A percentile compares a stretch with the other conserved stretches of the same genome.
phyloP scores from a whole-genome alignment of 208 protist genomes.

The Paratrypanosoma confusum region DNA sequence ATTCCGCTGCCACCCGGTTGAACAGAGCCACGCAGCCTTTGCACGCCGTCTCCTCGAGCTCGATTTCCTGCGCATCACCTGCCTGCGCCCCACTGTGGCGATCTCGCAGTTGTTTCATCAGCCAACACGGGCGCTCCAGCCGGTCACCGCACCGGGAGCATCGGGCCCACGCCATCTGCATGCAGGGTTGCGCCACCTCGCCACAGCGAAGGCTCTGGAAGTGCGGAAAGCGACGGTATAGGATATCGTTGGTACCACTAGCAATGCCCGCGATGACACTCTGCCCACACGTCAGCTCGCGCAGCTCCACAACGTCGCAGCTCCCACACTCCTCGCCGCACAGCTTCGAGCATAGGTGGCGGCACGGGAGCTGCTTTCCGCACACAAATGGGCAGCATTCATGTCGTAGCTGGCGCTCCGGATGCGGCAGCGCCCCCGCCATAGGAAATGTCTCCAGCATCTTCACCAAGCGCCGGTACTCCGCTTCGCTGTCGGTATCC shows the following conservation, averaged over 20 bases:
- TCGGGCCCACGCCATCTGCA: slow-evolving; percentile 30
- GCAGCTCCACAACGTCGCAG: slow-evolving; percentile 57
- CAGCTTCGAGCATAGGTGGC: slow-evolving; percentile 48
- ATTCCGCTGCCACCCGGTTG: slow-evolving; percentile 61
- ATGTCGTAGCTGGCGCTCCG: no score
- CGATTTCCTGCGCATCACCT: slow-evolving; percentile 3
- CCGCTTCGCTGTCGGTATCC: no score
- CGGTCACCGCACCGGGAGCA: slow-evolving; percentile 61
- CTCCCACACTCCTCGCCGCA: slow-evolving; percentile 62
- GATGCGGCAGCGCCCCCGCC: no score
- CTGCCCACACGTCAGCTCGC: slow-evolving; percentile 70
- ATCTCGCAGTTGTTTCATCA: slow-evolving; percentile 11
- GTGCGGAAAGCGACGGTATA: slow-evolving; percentile 50
- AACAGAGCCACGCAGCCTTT: slow-evolving; percentile 60
- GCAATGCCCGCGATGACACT: slow-evolving; percentile 57
- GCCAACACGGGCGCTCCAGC: slow-evolving; percentile 36
- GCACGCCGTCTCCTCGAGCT: slow-evolving; percentile 43
- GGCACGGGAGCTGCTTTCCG: slow-evolving; percentile 35
- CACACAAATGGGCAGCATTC: slow-evolving; percentile 68
- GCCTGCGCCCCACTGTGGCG: background rate
- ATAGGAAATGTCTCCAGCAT: no score
- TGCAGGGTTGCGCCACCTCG: slow-evolving; percentile 31
- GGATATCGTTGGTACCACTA: slow-evolving; percentile 21
- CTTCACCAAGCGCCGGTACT: no score
- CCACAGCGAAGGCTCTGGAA: slow-evolving; percentile 60